These are phyloP conservation scores for Fusarium anguioides DNA, from an alignment of 2,329 filamentous ascomycete species.

Conservation along the genomic window DNA sequence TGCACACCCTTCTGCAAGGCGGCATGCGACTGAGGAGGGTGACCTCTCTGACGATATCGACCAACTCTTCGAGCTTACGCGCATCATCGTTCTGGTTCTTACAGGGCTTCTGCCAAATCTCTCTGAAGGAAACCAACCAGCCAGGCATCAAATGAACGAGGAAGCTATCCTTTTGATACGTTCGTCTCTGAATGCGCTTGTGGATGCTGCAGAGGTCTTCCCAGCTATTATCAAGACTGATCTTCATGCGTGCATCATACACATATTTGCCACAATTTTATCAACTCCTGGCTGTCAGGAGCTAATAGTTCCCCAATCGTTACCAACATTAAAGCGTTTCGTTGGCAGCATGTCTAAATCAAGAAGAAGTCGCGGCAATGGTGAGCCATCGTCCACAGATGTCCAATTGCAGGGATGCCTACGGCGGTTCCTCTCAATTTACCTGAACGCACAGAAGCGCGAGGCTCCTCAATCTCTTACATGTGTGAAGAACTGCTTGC, in stretches of 20 bases:
- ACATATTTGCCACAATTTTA: constrained; percentile 94
- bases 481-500: constrained; percentile 92
- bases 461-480: constrained; percentile 80
- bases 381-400: constrained; percentile 63
- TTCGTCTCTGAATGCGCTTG: constrained; percentile 84
- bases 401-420: constrained; percentile 84
- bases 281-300: constrained; percentile 86
- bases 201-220: constrained; percentile 95
- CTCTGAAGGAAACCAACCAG: constrained; percentile 71
- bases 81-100: constrained; percentile 94
- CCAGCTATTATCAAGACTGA: constrained; percentile 97
- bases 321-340: constrained; percentile 93
- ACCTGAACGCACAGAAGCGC: constrained; percentile 79
- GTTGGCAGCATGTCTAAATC: constrained; percentile 76
- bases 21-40: constrained; percentile 67
- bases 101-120: constrained; percentile 88
- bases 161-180: constrained; percentile 85
- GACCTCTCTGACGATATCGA: constrained; percentile 97
- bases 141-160: constrained; percentile 83
- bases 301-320: constrained; percentile 86
- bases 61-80: constrained; percentile 94
- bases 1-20: constrained; percentile 86
- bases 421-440: constrained; percentile 83
- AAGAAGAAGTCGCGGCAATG: constrained; percentile 51
- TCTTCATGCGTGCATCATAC: constrained; percentile 93